These are phyloP conservation scores for Colletotrichum ledebouriae DNA, from an alignment of 2,329 filamentous ascomycete species.

Conservation along the genomic window DNA sequence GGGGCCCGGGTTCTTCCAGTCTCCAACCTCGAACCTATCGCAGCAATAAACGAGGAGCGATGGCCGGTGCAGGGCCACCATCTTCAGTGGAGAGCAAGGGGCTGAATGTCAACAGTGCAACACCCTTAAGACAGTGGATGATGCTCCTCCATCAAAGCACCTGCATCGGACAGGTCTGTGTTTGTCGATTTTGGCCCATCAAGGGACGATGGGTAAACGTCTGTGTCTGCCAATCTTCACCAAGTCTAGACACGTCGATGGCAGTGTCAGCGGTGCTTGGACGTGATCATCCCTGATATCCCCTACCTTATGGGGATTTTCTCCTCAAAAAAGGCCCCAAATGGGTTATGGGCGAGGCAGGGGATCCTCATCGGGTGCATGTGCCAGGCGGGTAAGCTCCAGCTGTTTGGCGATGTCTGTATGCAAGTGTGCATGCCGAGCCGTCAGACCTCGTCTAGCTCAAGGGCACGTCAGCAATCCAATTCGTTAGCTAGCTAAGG, in stretches of 20 bases:
- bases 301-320: not conserved
- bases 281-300: conserved; percentile 17
- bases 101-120: not conserved
- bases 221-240: conserved; percentile 21
- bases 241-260: conserved; percentile 18
- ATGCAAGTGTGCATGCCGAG: conserved; percentile 4
- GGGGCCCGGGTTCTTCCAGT: not conserved
- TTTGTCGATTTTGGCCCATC: not conserved
- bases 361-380: conserved; percentile 20
- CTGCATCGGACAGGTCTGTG: conserved; percentile 22
- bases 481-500: no score
- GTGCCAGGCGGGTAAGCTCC: not conserved
- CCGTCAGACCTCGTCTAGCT: not conserved
- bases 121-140: conserved; percentile 18
- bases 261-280: conserved; percentile 23
- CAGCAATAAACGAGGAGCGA: not conserved
- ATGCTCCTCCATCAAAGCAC: conserved; percentile 21
- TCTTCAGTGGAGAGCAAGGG: conserved; percentile 1
- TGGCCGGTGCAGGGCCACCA: not conserved
- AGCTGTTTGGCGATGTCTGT: not conserved
- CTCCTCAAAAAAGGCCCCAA: not conserved
- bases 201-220: conserved; percentile 2
- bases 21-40: no score
- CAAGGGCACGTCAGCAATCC: no score
- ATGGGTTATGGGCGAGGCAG: conserved; percentile 23